Evolutionary conservation across 2,329 filamentous ascomycete genomes (phyloP), one percentile per base, ranked within the genome.

Genomic region (Monilinia polystroma): DNA sequence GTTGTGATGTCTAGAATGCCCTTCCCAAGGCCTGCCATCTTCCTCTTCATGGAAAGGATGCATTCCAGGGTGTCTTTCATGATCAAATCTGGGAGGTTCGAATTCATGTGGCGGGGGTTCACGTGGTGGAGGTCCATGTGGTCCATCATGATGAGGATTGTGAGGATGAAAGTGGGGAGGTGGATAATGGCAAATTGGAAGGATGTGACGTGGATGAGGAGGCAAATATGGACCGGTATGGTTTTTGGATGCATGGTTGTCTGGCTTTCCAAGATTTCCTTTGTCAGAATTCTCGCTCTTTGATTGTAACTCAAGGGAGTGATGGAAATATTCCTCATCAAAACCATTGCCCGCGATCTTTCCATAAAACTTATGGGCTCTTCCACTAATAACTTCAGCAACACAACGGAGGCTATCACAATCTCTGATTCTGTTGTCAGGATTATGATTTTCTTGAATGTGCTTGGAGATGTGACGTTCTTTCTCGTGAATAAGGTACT

Each of bases 331-430:
- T 23, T 64, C 67, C 54, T 70, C 66, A 58, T 56, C 71, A 18
- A 35, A 23, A n/a, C 67, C 23, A 64, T 71, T 64, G 20, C 70
- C 66, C 32, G 52, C 63, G 26, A 74, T 68, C 63, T 74, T 76
- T 3, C 71, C 72, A 64, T 78, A 80, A 4, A 80, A 55, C 14
- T 73, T 72, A 55, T 72, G 72, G 55, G 76, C 77, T 49, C 75
- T 74, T 54, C 79, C 75, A 69, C 77, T 78, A 63, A 82, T 72
- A n/a, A 77, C 73, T 52, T 75, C 74, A 56, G 81, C 73, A 53
- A 82, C 72, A 68, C 82, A 84, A 69, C 78, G 80, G 53, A 83
- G 64, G 67, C 75, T 79, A 59, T 78, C 77, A 66, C 81, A 82
- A 10, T 78, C 74, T 29, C 71, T 62, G 54, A 78, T 71, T 64